Evolutionary conservation across 257 asterid genomes (phyloP).

Genomic region (Asclepias syriaca): DNA sequence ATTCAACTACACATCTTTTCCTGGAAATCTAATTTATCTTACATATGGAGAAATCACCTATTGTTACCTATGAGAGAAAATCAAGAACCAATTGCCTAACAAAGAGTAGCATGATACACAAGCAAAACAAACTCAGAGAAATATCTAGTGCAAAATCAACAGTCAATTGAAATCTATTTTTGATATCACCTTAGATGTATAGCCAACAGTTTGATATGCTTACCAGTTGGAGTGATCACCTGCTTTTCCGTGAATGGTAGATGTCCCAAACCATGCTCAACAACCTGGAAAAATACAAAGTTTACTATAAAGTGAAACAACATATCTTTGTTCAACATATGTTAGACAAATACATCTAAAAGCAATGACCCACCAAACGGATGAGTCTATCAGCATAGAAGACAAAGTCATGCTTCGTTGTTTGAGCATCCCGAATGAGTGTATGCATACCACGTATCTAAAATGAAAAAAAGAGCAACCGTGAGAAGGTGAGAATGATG

Average conservation of each 20-base stretch:
- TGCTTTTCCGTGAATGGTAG: constrained; percentile 97
- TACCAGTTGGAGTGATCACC: constrained; percentile 96
- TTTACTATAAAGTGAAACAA: constrained; percentile 15
- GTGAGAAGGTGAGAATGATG: constrained; percentile 4
- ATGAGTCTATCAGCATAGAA: constrained; percentile 91
- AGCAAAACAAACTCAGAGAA: not conserved
- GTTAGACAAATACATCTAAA: constrained; percentile 15
- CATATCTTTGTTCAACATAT: not conserved
- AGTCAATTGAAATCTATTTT: not conserved
- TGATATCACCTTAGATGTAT: constrained; percentile 7
- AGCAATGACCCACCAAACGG: constrained; percentile 63
- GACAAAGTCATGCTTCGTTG: constrained; percentile 87
- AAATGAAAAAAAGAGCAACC: constrained; percentile 24
- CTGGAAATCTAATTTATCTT: not conserved
- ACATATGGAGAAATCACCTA: not conserved
- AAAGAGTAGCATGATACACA: not conserved
- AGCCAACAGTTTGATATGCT: constrained; percentile 23
- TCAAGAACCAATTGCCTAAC: not conserved
- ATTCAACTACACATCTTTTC: not conserved
- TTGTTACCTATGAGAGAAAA: not conserved
- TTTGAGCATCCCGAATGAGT: constrained; percentile 92
- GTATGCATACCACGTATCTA: constrained; percentile 99
- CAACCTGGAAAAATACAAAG: constrained; percentile 54
- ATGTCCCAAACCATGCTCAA: constrained; percentile 99
- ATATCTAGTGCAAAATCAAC: not conserved